Evolutionary conservation across 2,329 filamentous ascomycete genomes (phyloP).

Genomic region (Aschersonia sp.): DNA sequence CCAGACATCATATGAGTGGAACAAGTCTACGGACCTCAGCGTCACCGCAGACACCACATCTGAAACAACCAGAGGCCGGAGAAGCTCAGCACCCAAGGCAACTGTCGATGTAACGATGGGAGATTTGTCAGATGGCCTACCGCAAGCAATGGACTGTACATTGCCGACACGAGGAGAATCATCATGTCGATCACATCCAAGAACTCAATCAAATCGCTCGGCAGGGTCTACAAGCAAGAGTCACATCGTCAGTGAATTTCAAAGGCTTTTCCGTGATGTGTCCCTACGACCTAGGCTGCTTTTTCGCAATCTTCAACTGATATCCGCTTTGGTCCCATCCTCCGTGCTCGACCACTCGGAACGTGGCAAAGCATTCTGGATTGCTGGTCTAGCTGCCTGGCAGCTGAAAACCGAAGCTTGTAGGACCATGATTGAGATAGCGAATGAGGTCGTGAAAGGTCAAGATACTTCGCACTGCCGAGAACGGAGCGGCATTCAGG

Average conservation of each 20-base stretch:
- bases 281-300: constrained; percentile 63
- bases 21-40: constrained; percentile 17
- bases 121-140: too few species aligned
- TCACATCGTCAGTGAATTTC: constrained; percentile 51
- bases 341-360: constrained; percentile 47
- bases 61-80: too few species aligned
- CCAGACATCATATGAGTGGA: constrained; percentile 47
- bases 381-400: constrained; percentile 78
- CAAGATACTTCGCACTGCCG: constrained; percentile 43
- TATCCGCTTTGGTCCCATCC: constrained; percentile 50
- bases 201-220: constrained; percentile 34
- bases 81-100: too few species aligned
- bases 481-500: neutral
- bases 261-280: constrained; percentile 51
- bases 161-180: neutral
- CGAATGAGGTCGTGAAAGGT: constrained; percentile 38
- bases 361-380: constrained; percentile 71
- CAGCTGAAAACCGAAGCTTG: constrained; percentile 79
- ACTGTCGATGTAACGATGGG: too few species aligned
- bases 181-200: constrained; percentile 27
- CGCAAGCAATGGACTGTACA: too few species aligned
- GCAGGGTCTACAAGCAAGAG: constrained; percentile 41
- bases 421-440: constrained; percentile 57
- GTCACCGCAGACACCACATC: constrained; percentile 11
- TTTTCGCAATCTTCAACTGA: constrained; percentile 69